Base-by-base conservation (phyloP, 345 rosid species). In the Pistacia integerrima region DNA sequence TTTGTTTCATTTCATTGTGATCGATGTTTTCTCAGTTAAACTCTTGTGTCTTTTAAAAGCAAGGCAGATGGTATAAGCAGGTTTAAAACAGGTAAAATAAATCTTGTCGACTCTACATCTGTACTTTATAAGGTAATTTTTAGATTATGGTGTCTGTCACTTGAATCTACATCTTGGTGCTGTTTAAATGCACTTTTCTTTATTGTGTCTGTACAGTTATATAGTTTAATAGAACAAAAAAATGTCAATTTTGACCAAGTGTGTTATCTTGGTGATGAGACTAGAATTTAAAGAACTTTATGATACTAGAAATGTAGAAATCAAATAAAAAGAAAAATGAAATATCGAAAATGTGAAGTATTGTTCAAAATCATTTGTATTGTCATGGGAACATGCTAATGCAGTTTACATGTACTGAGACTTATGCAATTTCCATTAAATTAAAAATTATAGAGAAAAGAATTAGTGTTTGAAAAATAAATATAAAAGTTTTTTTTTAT, bases 51-150 rank as follows among this genome's bases (percentile, higher is more conserved):
- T 73, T 76, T 48, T 81, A 97, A 98, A 98, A 90, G 90, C 87
- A 83, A 72, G 80, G 22, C 22, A 22, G 22, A 22, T 22, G 22
- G 22, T 22, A 22, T 22, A 22, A 22, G 22, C 22, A 22, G 22
- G 22, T 22, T 22, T 84, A 97, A 92, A 82, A 92, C 92, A 67
- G 92, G 99, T 80, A 90, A 97, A 89, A 91, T 97, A 80, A 97
- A 97, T 87, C 97, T 97, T 25, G 98, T 97, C 83, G 99, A 56
- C 35, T 70, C 14, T 33, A 33, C 61, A 13, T 8, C 1, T 70
- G 14, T 55, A n/a, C 6, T 41, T 33, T 14, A 54, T 33, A n/a
- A 18, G 51, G 61, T 48, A 65, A 28, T 51, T 14, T 36, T 35
- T 16, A 18, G 49, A 70, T 33, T 51, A 28, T 22, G 22, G 22